Base-by-base conservation (phyloP, 2,329 filamentous ascomycete genomes). In the Aspergillus melleus region DNA sequence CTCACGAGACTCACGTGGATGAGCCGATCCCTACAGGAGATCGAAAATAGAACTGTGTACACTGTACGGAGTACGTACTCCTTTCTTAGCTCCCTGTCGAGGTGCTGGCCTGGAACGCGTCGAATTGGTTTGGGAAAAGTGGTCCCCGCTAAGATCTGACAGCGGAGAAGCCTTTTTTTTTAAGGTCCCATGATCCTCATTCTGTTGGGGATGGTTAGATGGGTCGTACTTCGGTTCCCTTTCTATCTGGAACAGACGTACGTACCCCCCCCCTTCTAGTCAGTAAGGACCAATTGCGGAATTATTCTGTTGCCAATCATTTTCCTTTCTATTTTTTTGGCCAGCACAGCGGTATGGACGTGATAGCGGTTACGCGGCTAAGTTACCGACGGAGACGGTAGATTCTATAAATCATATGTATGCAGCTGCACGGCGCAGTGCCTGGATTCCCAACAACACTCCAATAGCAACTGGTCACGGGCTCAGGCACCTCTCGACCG, bases 131-230 rank as follows among this genome's bases (percentile, higher is more conserved):
- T 29, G 6, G 8, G 9, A 29, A 26, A 42, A 53, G 56, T 58
- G 56, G 56, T 29, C 52, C 53, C 49, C 30, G 30, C 24, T 49
- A 49, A 54, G 57, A 69, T 67, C 68, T 70, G 68, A 70, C 68
- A 70, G 64, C 60, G 57, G 64, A 60, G 64, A 54, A 49, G 51
- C 56, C 52, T 60, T 49, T 53, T 68, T 67, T 64, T 63, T 63
- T 46, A 46, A 53, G 64, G 68, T 69, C 68, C 54, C 68, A 70
- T 70, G 68, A 70, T 68, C 64, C 36, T 42, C 36, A 42, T 60
- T 51, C 50, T 56, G 51, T 54, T 52, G 55, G 58, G 55, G 36
- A 39, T 16, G 14, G 24, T 24, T 24, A 24, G 36, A 39, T 39
- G 36, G 36, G 36, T 39, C 36, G 30, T 36, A n/a, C 16, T 42